Conservation (phyloP, 495 filamentous ascomycete species). For the Staphylotrichum longicolle region DNA sequence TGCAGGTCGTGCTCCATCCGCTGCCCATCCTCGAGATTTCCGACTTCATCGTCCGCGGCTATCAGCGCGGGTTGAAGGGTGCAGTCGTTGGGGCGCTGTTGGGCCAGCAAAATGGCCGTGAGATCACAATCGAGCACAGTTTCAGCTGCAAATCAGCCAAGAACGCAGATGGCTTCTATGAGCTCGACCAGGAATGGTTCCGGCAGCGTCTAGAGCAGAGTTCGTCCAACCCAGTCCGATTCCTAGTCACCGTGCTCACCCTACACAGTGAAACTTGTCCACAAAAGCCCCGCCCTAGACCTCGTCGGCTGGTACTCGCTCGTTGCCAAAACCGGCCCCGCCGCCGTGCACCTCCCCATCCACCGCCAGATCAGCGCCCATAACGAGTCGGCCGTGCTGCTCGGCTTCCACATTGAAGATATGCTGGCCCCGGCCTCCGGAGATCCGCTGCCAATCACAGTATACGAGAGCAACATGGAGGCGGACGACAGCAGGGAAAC, state of each 20-base stretch:
- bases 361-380: slow-evolving; percentile 72
- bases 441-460: slow-evolving; percentile 80
- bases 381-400: slow-evolving; percentile 84
- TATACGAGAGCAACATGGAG: slow-evolving; percentile 87
- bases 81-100: slow-evolving; percentile 84
- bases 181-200: slow-evolving; percentile 72
- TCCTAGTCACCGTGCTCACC: background rate
- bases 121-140: slow-evolving; percentile 87
- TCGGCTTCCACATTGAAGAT: slow-evolving; percentile 74
- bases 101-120: slow-evolving; percentile 84
- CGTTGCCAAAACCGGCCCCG: slow-evolving; percentile 70
- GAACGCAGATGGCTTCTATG: slow-evolving; percentile 49
- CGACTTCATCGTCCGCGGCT: slow-evolving; percentile 91
- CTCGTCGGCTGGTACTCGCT: slow-evolving; percentile 96
- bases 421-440: slow-evolving; percentile 54
- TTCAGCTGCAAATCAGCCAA: slow-evolving; percentile 70
- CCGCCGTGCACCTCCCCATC: slow-evolving; percentile 62
- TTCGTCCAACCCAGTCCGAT: slow-evolving; percentile 41
- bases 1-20: slow-evolving; percentile 85
- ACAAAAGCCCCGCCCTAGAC: slow-evolving; percentile 78
- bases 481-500: slow-evolving; percentile 43
- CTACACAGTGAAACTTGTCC: slow-evolving; percentile 77
- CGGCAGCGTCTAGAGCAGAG: slow-evolving; percentile 77
- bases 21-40: slow-evolving; percentile 94
- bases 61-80: slow-evolving; percentile 66